These are phyloP conservation scores for Lavandula angustifolia DNA, from an alignment of 257 asterid species.

Conservation along the genomic window DNA sequence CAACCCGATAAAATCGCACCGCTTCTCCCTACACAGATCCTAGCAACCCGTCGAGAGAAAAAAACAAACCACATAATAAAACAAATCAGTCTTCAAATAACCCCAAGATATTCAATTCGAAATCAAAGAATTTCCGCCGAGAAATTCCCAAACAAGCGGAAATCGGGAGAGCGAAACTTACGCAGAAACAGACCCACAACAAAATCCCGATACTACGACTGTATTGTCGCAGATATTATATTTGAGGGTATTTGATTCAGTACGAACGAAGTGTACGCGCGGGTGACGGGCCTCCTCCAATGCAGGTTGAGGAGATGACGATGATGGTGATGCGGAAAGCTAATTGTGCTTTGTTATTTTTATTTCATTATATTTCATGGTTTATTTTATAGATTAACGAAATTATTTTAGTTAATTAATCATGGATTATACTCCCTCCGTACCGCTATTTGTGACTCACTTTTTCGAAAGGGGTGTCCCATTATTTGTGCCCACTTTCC, in stretches of 20 bases:
- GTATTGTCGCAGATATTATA: not conserved
- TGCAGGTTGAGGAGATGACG: conserved; percentile 41
- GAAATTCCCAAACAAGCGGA: conserved; percentile 4
- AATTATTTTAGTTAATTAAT: conserved; percentile 2
- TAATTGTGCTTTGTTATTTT: conserved; percentile 4
- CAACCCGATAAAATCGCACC: conserved; percentile 21
- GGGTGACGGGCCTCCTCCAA: conserved; percentile 38
- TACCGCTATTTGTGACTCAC: too few relatives aligned
- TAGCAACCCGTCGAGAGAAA: conserved; percentile 2
- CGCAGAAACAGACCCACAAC: conserved; percentile 29
- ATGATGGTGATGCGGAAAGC: conserved; percentile 27
- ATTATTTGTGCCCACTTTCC: too few relatives aligned
- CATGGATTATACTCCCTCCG: not conserved
- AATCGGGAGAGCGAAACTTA: conserved; percentile 32
- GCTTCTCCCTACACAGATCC: conserved; percentile 34
- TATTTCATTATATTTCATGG: not conserved
- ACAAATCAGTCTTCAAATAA: not conserved
- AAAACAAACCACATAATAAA: not conserved
- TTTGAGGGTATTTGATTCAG: conserved; percentile 24
- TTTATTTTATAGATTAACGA: not conserved
- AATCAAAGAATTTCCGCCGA: not conserved
- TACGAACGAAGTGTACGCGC: conserved; percentile 25
- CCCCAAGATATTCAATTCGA: conserved; percentile 2
- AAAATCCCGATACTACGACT: conserved; percentile 24
- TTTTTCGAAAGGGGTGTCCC: too few relatives aligned